These are phyloP conservation scores for Botryotinia narcissicola DNA, from an alignment of 2,329 filamentous ascomycete genomes.

Conservation along the genomic window DNA sequence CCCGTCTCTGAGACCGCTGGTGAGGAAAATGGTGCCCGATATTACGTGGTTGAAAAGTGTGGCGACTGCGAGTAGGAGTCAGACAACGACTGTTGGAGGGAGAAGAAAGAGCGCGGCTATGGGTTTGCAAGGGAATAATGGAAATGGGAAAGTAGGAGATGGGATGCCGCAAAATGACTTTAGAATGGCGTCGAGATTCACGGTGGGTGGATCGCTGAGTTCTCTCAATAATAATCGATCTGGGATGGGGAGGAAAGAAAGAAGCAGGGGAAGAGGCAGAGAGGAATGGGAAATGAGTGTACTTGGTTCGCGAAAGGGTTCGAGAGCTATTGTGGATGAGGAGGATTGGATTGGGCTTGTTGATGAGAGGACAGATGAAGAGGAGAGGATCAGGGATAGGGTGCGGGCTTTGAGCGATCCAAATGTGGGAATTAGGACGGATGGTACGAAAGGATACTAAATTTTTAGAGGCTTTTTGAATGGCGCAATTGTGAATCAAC, in stretches of 20 bases:
- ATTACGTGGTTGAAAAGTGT: not conserved
- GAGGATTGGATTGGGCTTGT: not conserved
- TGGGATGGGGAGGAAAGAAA: not conserved
- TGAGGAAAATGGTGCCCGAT: not conserved
- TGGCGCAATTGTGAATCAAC: not conserved
- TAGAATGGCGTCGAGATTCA: not conserved
- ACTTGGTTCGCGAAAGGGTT: not conserved
- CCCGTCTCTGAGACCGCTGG: not conserved
- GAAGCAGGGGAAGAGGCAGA: not conserved
- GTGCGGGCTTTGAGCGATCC: too few relatives aligned
- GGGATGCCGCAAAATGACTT: not conserved
- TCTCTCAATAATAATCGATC: not conserved
- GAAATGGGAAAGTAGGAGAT: not conserved
- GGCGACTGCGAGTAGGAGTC: not conserved
- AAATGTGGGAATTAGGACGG: too few relatives aligned
- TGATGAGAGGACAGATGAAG: not conserved
- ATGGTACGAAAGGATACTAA: not conserved
- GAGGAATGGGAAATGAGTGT: conserved; percentile 2
- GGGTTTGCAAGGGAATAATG: not conserved
- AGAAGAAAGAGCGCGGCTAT: not conserved
- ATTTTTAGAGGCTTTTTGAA: not conserved
- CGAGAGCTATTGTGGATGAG: not conserved
- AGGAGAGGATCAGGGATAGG: not conserved
- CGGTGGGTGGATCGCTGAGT: not conserved
- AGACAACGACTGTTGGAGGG: not conserved